phyloP scores from a whole-genome alignment of 139 green algal genomes.

The Chlamydomonas asymmetrica region DNA sequence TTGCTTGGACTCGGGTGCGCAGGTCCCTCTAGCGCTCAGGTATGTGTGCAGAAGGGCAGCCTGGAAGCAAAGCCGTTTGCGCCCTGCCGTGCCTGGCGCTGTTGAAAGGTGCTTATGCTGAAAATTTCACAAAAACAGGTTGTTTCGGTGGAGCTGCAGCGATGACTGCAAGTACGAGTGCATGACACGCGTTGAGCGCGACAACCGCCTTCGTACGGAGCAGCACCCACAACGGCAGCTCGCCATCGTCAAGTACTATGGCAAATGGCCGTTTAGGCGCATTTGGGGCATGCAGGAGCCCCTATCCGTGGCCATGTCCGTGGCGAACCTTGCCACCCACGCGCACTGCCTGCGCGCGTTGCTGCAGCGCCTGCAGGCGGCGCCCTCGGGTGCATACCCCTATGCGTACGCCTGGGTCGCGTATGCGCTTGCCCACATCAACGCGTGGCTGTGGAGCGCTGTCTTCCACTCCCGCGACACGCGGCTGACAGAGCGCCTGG shows the following conservation, averaged over 20 bases:
- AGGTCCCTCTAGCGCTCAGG: too few species aligned
- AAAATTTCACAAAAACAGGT: too few species aligned
- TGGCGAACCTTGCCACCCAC: conserved; percentile 77
- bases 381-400: conserved; percentile 29
- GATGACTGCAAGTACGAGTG: conserved; percentile 72
- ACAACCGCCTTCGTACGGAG: not conserved
- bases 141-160: conserved; percentile 33
- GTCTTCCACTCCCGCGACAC: conserved; percentile 83
- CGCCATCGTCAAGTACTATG: conserved; percentile 73
- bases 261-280: conserved; percentile 88
- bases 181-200: conserved; percentile 64
- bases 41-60: too few species aligned
- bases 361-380: not conserved
- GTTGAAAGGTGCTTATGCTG: too few species aligned
- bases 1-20: too few species aligned
- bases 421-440: conserved; percentile 57
- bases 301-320: conserved; percentile 67
- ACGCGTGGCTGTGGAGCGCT: conserved; percentile 78
- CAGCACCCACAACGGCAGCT: not conserved
- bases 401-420: conserved; percentile 58
- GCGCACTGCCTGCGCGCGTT: conserved; percentile 22
- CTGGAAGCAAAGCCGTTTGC: too few species aligned
- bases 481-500: conserved; percentile 55
- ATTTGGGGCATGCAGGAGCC: conserved; percentile 75
- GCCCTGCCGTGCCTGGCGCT: too few species aligned